Conservation (phyloP, 2,329 filamentous ascomycete species). For the Penicillium sp. region DNA sequence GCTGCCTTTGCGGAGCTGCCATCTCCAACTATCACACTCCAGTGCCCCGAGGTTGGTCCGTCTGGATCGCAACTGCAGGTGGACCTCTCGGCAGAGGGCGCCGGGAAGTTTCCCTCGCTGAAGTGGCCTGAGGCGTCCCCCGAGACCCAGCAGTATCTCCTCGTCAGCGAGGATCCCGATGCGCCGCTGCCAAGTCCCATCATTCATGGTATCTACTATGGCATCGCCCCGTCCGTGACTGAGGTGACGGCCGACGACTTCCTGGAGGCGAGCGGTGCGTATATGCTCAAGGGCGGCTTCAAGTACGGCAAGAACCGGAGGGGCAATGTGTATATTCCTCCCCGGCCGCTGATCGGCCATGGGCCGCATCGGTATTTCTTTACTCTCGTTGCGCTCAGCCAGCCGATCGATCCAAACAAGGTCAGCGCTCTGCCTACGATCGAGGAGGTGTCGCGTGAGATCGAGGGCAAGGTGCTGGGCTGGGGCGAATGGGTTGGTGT, state of each 20-base stretch:
- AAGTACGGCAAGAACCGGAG: constrained; percentile 46
- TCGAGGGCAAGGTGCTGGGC: constrained; percentile 49
- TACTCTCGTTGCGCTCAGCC: constrained; percentile 49
- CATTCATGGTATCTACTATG: constrained; percentile 48
- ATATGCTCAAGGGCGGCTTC: constrained; percentile 43
- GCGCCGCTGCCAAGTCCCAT: constrained; percentile 46
- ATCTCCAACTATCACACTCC: constrained; percentile 21
- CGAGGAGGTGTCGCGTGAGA: constrained; percentile 44
- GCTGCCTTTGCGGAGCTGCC: constrained; percentile 22
- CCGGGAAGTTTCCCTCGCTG: constrained; percentile 43
- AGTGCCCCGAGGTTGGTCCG: constrained; percentile 24
- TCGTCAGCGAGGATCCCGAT: constrained; percentile 51
- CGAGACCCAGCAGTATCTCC: constrained; percentile 46
- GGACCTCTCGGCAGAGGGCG: constrained; percentile 43
- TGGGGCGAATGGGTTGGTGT: constrained; percentile 52
- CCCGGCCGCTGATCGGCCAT: constrained; percentile 50
- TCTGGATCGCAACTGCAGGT: constrained; percentile 31
- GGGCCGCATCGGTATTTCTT: constrained; percentile 55
- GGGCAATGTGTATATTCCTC: constrained; percentile 46
- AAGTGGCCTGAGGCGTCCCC: constrained; percentile 40
- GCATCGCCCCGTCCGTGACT: constrained; percentile 39
- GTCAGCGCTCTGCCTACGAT: constrained; percentile 42
- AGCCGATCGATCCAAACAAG: constrained; percentile 41
- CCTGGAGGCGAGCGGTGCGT: constrained; percentile 25
- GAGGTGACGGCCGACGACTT: constrained; percentile 42